Conservation (phyloP, 139 green algal genomes). For the Eudorina sp. region DNA sequence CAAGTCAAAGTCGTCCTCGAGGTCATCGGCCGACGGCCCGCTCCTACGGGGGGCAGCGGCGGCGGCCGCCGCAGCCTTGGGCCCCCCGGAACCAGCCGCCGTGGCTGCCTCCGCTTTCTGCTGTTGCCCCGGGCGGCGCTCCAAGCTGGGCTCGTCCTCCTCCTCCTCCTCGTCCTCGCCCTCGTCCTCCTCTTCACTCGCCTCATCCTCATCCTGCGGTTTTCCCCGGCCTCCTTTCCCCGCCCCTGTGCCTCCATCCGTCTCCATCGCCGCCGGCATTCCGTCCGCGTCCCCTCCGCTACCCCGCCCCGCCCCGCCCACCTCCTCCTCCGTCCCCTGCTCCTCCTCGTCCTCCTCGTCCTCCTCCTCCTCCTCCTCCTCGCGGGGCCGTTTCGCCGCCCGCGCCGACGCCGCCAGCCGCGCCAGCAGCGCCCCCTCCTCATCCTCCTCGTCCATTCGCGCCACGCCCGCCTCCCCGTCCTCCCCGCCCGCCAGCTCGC, state of each 20-base stretch:
- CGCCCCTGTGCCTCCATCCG: too few species aligned
- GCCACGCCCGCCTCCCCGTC: conserved; percentile 12
- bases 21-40: conserved; percentile 6
- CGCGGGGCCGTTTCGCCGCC: background rate
- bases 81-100: too few species aligned
- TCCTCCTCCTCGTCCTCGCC: background rate
- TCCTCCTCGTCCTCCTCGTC: conserved; percentile 15
- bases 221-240: background rate
- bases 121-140: too few species aligned
- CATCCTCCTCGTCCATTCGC: conserved; percentile 8
- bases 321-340: background rate
- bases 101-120: too few species aligned
- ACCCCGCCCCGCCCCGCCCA: background rate
- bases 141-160: background rate
- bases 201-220: background rate
- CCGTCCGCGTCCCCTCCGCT: background rate
- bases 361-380: conserved; percentile 4
- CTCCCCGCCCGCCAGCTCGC: background rate
- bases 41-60: background rate
- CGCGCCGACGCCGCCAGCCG: background rate
- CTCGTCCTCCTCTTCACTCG: background rate
- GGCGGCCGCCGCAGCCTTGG: background rate
- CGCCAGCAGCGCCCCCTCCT: conserved; percentile 12
- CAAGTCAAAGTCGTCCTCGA: conserved; percentile 43
- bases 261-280: too few species aligned